phyloP scores from a whole-genome alignment of 2,329 filamentous ascomycete species.

The Clonostachys rhizophaga region DNA sequence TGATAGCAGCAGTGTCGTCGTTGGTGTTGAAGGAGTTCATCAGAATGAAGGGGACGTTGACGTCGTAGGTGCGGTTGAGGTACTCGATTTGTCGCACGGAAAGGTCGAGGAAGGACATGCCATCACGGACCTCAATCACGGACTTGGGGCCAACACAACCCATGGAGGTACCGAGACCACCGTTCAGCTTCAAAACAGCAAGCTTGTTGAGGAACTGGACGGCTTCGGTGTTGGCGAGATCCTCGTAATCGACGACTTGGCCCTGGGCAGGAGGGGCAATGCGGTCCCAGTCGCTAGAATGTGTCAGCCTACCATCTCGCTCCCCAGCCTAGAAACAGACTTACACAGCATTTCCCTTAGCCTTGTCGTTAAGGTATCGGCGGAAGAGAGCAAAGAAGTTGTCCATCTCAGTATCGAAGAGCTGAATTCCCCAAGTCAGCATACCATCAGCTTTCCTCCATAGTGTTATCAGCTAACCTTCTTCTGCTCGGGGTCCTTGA shows the following conservation, averaged over 20 bases:
- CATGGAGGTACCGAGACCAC: conserved; percentile 99
- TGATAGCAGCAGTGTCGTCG: conserved; percentile 95
- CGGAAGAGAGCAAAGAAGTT: conserved; percentile 99
- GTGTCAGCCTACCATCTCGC: conserved; percentile 9
- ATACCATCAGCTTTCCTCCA: not conserved
- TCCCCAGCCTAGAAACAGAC: conserved; percentile 15
- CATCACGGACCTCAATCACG: conserved; percentile 97
- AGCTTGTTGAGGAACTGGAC: conserved; percentile 96
- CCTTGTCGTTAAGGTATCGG: conserved; percentile 97
- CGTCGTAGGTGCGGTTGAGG: conserved; percentile 95
- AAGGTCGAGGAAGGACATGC: conserved; percentile 99
- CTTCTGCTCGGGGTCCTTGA: conserved; percentile 74
- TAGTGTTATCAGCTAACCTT: conserved; percentile 56
- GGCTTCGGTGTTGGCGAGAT: conserved; percentile 83
- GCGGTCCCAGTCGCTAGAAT: conserved; percentile 81
- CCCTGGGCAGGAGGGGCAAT: conserved; percentile 89
- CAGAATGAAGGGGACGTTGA: conserved; percentile 96
- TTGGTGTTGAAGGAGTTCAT: conserved; percentile 99
- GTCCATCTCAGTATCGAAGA: conserved; percentile 99
- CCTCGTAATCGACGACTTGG: conserved; percentile 93
- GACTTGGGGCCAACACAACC: conserved; percentile 99
- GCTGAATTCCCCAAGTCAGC: conserved; percentile 36
- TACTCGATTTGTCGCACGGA: conserved; percentile 99
- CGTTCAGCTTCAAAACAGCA: conserved; percentile 97
- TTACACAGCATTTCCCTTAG: conserved; percentile 88